These are phyloP conservation scores for Nepenthes alata DNA, from an alignment of 179 eudicot genomes.

Conservation along the genomic window DNA sequence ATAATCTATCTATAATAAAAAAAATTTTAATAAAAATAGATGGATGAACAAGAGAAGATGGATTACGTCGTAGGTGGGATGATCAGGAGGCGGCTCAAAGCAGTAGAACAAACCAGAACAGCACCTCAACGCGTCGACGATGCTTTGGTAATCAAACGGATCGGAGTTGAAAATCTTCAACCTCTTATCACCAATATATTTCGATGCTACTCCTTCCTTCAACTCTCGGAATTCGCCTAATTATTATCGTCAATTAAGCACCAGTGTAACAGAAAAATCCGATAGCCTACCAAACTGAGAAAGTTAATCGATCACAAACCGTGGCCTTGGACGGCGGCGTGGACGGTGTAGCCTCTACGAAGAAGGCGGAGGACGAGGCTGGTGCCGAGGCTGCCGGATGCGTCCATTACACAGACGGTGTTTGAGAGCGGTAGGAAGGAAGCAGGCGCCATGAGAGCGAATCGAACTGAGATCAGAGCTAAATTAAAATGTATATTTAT, in stretches of 20 bases:
- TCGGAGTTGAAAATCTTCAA: conserved; percentile 39
- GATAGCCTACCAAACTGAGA: too few species aligned
- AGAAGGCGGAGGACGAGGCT: conserved; percentile 42
- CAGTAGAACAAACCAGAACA: conserved; percentile 49
- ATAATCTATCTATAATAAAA: too few species aligned
- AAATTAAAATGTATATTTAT: neutral
- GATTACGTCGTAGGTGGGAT: conserved; percentile 40
- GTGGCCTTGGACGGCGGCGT: conserved; percentile 37
- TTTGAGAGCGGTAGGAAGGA: conserved; percentile 27
- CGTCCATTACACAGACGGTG: conserved; percentile 54
- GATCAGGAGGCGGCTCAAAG: conserved; percentile 48
- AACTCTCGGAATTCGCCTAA: neutral
- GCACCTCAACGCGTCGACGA: conserved; percentile 40
- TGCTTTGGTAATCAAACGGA: conserved; percentile 46
- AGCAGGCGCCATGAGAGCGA: conserved; percentile 22
- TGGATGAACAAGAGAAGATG: neutral
- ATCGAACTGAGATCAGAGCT: too few species aligned
- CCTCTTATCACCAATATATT: conserved; percentile 20
- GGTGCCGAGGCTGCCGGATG: conserved; percentile 38
- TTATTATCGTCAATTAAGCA: too few species aligned
- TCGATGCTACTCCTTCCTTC: conserved; percentile 16
- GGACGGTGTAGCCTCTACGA: conserved; percentile 41
- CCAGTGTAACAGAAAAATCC: too few species aligned
- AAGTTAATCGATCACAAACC: neutral
- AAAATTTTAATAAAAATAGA: neutral